These are phyloP conservation scores for Aphanomyces invadans DNA, from an alignment of 352 stramenopile genomes.

Conservation along the genomic window DNA sequence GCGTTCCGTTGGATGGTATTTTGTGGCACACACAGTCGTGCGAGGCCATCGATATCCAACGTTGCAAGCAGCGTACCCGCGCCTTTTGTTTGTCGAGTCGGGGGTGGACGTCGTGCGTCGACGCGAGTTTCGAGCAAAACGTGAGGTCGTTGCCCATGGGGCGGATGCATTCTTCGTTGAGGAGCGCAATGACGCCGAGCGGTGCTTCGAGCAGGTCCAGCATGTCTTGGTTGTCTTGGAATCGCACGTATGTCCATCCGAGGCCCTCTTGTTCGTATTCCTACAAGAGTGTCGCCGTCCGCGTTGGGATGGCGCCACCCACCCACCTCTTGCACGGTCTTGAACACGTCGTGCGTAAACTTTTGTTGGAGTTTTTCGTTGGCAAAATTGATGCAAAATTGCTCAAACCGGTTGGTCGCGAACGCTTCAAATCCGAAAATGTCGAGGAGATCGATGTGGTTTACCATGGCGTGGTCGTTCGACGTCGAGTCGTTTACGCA, in stretches of 20 bases:
- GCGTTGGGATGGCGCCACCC: background rate
- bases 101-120: conserved; percentile 69
- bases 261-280: conserved; percentile 70
- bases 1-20: too few species aligned
- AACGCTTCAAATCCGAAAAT: conserved; percentile 98
- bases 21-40: too few species aligned
- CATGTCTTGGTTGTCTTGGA: conserved; percentile 87
- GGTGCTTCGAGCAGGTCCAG: conserved; percentile 84
- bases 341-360: conserved; percentile 82
- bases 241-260: conserved; percentile 74
- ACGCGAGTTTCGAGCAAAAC: conserved; percentile 84
- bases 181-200: conserved; percentile 82
- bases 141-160: conserved; percentile 81
- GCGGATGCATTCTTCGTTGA: conserved; percentile 88
- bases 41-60: too few species aligned
- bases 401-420: conserved; percentile 89
- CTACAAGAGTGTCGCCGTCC: background rate
- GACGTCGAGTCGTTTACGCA: conserved; percentile 80
- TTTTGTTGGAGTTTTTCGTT: conserved; percentile 94
- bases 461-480: conserved; percentile 33
- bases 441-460: conserved; percentile 92
- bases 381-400: conserved; percentile 95
- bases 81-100: conserved; percentile 62
- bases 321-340: conserved; percentile 63
- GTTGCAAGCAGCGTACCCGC: too few species aligned